A percentile compares a stretch with the other conserved stretches of the same genome.
These are phyloP conservation scores for Lumnitzera littorea DNA, from an alignment of 345 rosid genomes.

Conservation along the genomic window DNA sequence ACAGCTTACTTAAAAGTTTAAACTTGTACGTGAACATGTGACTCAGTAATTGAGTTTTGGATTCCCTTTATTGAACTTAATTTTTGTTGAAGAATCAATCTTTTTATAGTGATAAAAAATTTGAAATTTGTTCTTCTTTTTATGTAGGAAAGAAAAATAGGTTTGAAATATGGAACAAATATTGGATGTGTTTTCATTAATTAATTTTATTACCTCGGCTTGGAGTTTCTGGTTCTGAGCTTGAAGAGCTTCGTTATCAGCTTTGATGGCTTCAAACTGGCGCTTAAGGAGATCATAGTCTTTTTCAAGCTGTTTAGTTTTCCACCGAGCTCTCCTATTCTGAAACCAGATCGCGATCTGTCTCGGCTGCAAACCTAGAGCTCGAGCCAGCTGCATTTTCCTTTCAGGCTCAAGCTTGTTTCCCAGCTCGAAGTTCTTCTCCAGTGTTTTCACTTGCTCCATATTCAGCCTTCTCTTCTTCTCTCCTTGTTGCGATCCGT, in stretches of 20 bases:
- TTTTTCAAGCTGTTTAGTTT: conserved; percentile 93
- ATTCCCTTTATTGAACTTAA: too few species aligned
- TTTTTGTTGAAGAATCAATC: too few species aligned
- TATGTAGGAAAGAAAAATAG: too few species aligned
- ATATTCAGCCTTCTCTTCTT: conserved; percentile 89
- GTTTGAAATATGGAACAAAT: too few species aligned
- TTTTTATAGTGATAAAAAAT: too few species aligned
- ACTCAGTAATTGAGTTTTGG: too few species aligned
- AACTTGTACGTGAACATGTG: too few species aligned
- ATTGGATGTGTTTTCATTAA: background rate
- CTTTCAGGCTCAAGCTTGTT: conserved; percentile 98
- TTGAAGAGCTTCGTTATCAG: conserved; percentile 73
- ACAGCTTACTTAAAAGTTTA: too few species aligned
- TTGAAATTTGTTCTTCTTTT: too few species aligned
- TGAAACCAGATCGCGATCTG: conserved; percentile 99
- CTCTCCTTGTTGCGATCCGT: conserved; percentile 91
- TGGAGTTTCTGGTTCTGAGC: conserved; percentile 83
- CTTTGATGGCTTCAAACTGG: conserved; percentile 72
- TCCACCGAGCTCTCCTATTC: conserved; percentile 95
- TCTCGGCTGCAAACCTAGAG: conserved; percentile 91
- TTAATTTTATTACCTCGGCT: conserved; percentile 42
- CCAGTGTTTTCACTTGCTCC: conserved; percentile 93
- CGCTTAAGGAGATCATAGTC: conserved; percentile 80
- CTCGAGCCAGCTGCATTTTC: conserved; percentile 93
- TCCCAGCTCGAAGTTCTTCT: conserved; percentile 90